Percentiles rank a stretch among this genome's conserved stretches.
Evolutionary conservation across 352 stramenopile species (phyloP).

Genomic region (Phytophthora pseudosyringae): DNA sequence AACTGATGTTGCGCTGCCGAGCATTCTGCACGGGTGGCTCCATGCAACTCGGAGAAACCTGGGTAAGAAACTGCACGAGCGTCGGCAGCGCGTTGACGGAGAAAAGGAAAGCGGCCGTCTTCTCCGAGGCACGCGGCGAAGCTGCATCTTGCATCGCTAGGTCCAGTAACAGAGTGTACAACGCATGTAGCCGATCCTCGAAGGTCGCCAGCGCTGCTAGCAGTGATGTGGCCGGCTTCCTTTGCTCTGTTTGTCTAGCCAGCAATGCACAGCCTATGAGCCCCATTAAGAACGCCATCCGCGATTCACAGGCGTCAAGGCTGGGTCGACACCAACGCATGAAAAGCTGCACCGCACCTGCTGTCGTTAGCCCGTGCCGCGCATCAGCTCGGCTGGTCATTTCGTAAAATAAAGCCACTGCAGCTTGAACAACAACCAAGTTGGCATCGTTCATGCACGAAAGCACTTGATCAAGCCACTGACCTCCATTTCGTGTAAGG

Average conservation of each 20-base stretch:
- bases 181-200: constrained; percentile 39
- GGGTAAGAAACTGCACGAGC: constrained; percentile 57
- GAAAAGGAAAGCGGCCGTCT: constrained; percentile 50
- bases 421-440: constrained; percentile 39
- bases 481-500: constrained; percentile 61
- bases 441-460: constrained; percentile 47
- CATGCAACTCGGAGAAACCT: constrained; percentile 66
- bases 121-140: constrained; percentile 27
- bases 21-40: constrained; percentile 51
- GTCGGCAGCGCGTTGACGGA: constrained; percentile 46
- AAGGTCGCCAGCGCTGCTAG: constrained; percentile 43
- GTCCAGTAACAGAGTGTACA: constrained; percentile 58
- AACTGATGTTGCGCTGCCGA: constrained; percentile 74
- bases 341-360: constrained; percentile 58
- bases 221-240: constrained; percentile 29
- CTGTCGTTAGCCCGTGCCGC: constrained; percentile 65
- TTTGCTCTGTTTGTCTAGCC: constrained; percentile 44
- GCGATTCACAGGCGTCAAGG: constrained; percentile 35
- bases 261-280: constrained; percentile 59
- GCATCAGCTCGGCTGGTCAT: constrained; percentile 60
- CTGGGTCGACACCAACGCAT: constrained; percentile 46
- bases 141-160: constrained; percentile 42
- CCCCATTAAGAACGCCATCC: constrained; percentile 50
- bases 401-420: constrained; percentile 65
- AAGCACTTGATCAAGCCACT: constrained; percentile 54